phyloP scores from a whole-genome alignment of 148 eudicot species.

The Talinum fruticosum region DNA sequence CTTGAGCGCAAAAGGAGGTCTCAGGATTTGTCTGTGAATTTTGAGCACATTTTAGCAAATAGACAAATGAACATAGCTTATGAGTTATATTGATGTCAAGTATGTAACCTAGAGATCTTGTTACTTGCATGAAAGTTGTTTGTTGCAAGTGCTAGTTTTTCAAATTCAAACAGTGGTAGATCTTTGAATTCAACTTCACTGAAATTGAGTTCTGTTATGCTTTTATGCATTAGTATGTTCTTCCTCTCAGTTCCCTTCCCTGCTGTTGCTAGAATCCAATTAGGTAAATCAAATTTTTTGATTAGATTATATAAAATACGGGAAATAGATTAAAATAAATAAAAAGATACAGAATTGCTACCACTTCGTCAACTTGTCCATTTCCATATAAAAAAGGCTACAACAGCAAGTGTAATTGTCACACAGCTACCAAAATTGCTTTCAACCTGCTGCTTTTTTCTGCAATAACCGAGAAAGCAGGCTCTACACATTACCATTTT shows the following conservation, averaged over 20 bases:
- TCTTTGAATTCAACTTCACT: neutral
- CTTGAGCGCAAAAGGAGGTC: too few relatives aligned
- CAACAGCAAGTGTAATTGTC: neutral
- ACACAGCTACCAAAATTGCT: neutral
- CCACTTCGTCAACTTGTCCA: conserved; percentile 9
- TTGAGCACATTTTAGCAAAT: too few relatives aligned
- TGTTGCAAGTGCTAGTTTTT: neutral
- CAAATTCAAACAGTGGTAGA: conserved; percentile 1
- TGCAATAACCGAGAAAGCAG: too few relatives aligned
- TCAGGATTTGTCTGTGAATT: too few relatives aligned
- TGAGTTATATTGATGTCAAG: too few relatives aligned
- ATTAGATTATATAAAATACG: too few relatives aligned
- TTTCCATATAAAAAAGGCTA: conserved; percentile 4
- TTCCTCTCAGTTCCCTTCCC: conserved; percentile 2
- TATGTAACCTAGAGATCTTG: neutral
- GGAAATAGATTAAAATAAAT: too few relatives aligned
- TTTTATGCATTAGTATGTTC: neutral
- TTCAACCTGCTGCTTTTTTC: neutral
- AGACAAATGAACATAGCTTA: too few relatives aligned
- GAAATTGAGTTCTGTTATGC: neutral
- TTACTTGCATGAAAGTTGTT: neutral
- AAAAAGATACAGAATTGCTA: too few relatives aligned
- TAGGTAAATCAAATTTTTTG: too few relatives aligned
- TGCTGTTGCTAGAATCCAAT: neutral
- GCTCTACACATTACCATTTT: too few relatives aligned